phyloP scores from a whole-genome alignment of 2,329 filamentous ascomycete genomes.

The Epichloe brachyelytri region DNA sequence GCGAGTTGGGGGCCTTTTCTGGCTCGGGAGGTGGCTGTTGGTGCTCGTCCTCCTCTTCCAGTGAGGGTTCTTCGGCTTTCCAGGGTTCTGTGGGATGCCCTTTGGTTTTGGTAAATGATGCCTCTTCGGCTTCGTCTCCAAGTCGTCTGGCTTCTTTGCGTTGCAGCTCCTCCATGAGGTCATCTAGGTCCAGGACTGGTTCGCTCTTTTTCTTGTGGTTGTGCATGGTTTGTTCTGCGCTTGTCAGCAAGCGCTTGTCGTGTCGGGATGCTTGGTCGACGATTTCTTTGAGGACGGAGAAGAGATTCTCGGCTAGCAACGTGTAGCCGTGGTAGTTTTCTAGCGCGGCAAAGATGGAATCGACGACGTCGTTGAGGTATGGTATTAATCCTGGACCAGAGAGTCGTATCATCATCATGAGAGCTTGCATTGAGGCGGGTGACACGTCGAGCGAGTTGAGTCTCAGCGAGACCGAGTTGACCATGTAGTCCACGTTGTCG shows the following conservation, averaged over 20 bases:
- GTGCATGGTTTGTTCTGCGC: constrained; percentile 19
- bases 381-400: constrained; percentile 72
- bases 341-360: constrained; percentile 82
- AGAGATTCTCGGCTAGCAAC: constrained; percentile 70
- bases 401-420: constrained; percentile 87
- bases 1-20: constrained; percentile 55
- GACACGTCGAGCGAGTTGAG: constrained; percentile 88
- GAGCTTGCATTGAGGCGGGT: constrained; percentile 76
- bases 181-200: constrained; percentile 24
- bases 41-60: constrained; percentile 21
- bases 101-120: constrained; percentile 7
- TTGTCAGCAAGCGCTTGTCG: constrained; percentile 33
- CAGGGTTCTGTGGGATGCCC: constrained; percentile 24
- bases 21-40: constrained; percentile 21
- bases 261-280: constrained; percentile 67
- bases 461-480: constrained; percentile 80
- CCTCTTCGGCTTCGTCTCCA: constrained; percentile 22
- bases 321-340: constrained; percentile 93
- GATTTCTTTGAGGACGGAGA: constrained; percentile 68
- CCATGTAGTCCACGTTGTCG: constrained; percentile 89
- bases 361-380: constrained; percentile 82
- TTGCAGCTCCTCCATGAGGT: constrained; percentile 46
- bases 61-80: constrained; percentile 21
- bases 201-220: constrained; percentile 30
- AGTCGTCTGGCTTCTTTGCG: constrained; percentile 31